Conservation (phyloP, 1,139 yeast genomes). For the Kluyveromyces marxianus region DNA sequence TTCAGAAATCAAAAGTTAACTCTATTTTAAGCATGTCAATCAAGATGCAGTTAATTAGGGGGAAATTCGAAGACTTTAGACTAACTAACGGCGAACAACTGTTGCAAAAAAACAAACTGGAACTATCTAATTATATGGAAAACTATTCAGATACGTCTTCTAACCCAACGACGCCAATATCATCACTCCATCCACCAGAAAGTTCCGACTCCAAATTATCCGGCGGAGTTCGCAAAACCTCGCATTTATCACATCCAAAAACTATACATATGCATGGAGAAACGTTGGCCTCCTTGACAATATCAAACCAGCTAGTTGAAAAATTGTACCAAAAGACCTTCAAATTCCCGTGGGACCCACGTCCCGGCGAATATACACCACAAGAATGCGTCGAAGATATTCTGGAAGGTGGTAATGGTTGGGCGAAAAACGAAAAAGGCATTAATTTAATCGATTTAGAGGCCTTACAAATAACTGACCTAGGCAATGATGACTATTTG, state of each 20-base stretch:
- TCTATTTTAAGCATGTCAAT: slow-evolving; percentile 55
- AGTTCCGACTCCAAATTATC: slow-evolving; percentile 1
- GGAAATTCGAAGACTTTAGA: slow-evolving; percentile 31
- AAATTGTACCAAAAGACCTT: slow-evolving; percentile 54
- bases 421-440: slow-evolving; percentile 45
- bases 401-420: slow-evolving; percentile 66
- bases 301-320: slow-evolving; percentile 38
- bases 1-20: slow-evolving; percentile 75
- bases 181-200: background rate
- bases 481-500: slow-evolving; percentile 14
- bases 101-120: slow-evolving; percentile 16
- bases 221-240: background rate
- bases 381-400: slow-evolving; percentile 69
- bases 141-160: slow-evolving; percentile 5
- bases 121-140: slow-evolving; percentile 11
- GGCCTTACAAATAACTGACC: slow-evolving; percentile 21
- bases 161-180: slow-evolving; percentile 1
- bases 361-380: slow-evolving; percentile 68
- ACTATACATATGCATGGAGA: slow-evolving; percentile 1
- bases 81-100: slow-evolving; percentile 4
- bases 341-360: slow-evolving; percentile 72
- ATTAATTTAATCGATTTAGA: slow-evolving; percentile 38
- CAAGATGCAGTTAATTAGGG: slow-evolving; percentile 40
- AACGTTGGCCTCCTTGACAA: slow-evolving; percentile 7
- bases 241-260: background rate